Conservation (phyloP, 2,329 filamentous ascomycete species). For the Diaporthe citrichinensis region DNA sequence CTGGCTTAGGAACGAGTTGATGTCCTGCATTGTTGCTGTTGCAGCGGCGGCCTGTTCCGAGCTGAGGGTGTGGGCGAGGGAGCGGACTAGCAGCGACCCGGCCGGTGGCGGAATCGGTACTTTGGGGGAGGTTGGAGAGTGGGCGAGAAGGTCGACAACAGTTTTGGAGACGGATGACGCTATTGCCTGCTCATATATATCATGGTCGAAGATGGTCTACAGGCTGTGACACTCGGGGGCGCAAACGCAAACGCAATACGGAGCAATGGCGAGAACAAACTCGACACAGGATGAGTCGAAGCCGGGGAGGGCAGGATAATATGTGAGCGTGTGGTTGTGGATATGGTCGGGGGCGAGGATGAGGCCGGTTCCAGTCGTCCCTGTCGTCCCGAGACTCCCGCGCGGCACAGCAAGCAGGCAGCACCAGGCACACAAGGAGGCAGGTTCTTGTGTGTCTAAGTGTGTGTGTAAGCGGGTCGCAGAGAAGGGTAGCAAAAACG, state of each 20-base stretch:
- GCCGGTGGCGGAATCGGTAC: constrained; percentile 3
- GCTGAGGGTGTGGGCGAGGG: constrained; percentile 11
- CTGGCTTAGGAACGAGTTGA: constrained; percentile 43
- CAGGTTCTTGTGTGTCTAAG: neutral
- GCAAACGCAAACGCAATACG: constrained; percentile 9
- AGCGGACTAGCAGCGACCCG: constrained; percentile 21
- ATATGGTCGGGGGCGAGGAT: constrained; percentile 10
- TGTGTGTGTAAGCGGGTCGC: constrained; percentile 6
- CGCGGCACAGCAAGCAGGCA: constrained; percentile 16
- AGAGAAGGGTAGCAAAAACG: neutral
- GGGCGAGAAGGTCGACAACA: neutral
- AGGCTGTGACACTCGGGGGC: constrained; percentile 1
- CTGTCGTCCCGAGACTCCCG: constrained; percentile 33
- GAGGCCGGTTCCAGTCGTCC: constrained; percentile 19
- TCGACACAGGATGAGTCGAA: constrained; percentile 12
- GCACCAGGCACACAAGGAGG: constrained; percentile 1
- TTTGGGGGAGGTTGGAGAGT: neutral
- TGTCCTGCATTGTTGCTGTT: constrained; percentile 47
- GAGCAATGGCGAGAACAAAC: neutral
- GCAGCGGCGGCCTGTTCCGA: constrained; percentile 20
- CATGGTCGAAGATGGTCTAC: constrained; percentile 18
- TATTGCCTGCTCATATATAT: constrained; percentile 40
- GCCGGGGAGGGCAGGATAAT: constrained; percentile 1
- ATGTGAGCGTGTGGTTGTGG: neutral
- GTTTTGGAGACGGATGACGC: constrained; percentile 35